A percentile compares a stretch with the other conserved stretches of the same genome.
Evolutionary conservation across 2,329 filamentous ascomycete genomes (phyloP).

Genomic region (Furcasterigmium sp.): DNA sequence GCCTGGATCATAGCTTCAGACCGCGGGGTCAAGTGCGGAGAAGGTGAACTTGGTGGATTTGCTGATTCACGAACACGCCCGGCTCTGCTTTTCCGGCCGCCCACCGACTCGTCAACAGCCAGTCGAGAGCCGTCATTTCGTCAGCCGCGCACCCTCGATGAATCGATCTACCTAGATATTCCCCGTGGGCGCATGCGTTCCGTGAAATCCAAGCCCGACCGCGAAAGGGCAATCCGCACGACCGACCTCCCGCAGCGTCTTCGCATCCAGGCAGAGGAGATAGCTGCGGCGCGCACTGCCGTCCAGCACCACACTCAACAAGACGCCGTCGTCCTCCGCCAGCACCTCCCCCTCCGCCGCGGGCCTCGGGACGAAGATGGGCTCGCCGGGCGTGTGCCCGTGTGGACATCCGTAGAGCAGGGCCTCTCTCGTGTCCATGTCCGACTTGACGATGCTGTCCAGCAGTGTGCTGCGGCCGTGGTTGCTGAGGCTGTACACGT

Average conservation of each 20-base stretch:
- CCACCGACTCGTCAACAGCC: too few relatives aligned
- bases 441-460: conserved; percentile 62
- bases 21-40: too few relatives aligned
- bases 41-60: too few relatives aligned
- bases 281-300: conserved; percentile 55
- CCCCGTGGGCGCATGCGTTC: conserved; percentile 33
- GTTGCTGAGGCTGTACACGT: conserved; percentile 52
- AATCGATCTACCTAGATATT: too few relatives aligned
- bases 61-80: too few relatives aligned
- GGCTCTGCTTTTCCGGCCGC: too few relatives aligned
- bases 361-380: conserved; percentile 54
- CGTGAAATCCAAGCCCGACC: conserved; percentile 62
- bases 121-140: too few relatives aligned
- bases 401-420: conserved; percentile 51
- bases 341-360: conserved; percentile 25
- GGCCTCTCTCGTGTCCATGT: conserved; percentile 46
- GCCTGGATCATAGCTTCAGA: too few relatives aligned
- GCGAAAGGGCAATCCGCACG: conserved; percentile 57
- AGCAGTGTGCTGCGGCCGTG: conserved; percentile 55
- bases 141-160: too few relatives aligned
- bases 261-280: conserved; percentile 59
- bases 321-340: conserved; percentile 58
- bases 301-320: conserved; percentile 61
- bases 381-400: conserved; percentile 63
- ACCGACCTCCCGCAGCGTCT: conserved; percentile 57